phyloP scores from a whole-genome alignment of 441 rosid genomes.

The Syzygium malaccense region DNA sequence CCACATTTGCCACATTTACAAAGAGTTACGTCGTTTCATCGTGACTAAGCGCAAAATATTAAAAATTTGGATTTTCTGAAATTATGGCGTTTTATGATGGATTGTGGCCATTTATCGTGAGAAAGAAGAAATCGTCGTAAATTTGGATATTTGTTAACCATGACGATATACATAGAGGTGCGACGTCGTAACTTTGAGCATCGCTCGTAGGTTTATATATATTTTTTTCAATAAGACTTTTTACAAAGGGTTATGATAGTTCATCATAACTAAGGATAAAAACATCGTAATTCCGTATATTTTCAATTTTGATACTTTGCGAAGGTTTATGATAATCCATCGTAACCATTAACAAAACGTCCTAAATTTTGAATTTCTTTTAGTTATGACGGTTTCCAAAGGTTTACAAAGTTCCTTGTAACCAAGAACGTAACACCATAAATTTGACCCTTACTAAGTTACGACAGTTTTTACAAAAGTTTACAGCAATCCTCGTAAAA shows the following conservation, averaged over 20 bases:
- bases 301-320: neutral
- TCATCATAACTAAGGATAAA: neutral
- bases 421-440: neutral
- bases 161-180: neutral
- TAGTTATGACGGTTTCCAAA: neutral
- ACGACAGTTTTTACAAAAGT: neutral
- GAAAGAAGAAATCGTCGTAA: neutral
- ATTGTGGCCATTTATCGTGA: neutral
- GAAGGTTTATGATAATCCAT: neutral
- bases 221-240: neutral
- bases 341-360: neutral
- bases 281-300: neutral
- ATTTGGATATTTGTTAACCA: neutral
- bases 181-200: neutral
- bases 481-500: neutral
- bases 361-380: neutral
- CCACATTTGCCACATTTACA: neutral
- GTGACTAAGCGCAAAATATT: neutral
- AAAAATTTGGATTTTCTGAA: neutral
- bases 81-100: neutral
- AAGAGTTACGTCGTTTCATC: neutral
- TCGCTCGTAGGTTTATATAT: neutral
- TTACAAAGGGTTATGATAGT: neutral
- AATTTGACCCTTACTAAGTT: neutral
- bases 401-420: neutral